Evolutionary conservation across 306 rosid genomes (phyloP).

Genomic region (Ceratonia siliqua): DNA sequence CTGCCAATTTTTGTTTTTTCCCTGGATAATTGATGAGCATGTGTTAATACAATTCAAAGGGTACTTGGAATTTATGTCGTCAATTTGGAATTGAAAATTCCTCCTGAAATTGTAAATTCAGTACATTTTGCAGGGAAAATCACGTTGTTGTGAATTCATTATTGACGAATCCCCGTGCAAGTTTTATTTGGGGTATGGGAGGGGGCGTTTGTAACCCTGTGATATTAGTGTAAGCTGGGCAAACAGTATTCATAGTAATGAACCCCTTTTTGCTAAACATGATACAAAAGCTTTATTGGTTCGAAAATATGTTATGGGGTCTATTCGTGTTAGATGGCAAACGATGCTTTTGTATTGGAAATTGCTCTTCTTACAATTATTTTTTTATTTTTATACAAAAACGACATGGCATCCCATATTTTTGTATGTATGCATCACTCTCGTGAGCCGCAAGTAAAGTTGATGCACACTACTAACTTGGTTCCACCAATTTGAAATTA

Average conservation of each 20-base stretch:
- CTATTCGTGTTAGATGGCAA: not conserved
- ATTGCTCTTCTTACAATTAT: not conserved
- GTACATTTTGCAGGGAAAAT: conserved; percentile 6
- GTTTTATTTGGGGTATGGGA: not conserved
- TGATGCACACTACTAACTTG: not conserved
- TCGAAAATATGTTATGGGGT: not conserved
- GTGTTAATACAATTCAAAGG: not conserved
- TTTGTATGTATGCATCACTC: not conserved
- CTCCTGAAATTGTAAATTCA: not conserved
- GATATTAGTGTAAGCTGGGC: not conserved
- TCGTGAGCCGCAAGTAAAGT: not conserved
- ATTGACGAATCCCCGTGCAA: not conserved
- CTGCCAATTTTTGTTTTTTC: not conserved
- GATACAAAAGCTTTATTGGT: not conserved
- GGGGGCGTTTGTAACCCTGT: not conserved
- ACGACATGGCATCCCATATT: not conserved
- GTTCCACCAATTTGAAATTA: not conserved
- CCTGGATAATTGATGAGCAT: not conserved
- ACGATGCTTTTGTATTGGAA: not conserved
- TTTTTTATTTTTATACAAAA: not conserved
- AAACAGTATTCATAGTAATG: not conserved
- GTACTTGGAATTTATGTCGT: not conserved
- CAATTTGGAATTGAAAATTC: not conserved
- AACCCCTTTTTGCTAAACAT: not conserved
- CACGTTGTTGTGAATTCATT: not conserved